phyloP scores from a whole-genome alignment of 1,139 yeast species.

The Schwanniomyces etchellsii region DNA sequence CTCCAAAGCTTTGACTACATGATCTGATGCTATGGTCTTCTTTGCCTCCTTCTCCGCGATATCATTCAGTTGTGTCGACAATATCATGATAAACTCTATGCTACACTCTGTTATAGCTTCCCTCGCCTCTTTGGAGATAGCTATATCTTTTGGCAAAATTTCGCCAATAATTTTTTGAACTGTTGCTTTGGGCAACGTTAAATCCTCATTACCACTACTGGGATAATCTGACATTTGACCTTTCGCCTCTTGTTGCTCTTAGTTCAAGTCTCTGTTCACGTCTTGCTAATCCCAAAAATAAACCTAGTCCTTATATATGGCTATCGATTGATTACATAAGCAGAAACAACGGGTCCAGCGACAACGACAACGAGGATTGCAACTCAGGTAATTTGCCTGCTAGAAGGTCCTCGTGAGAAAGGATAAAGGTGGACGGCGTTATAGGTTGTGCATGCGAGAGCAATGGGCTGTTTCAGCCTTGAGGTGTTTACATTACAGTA shows the following conservation, averaged over 20 bases:
- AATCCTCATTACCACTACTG: slow-evolving; percentile 34
- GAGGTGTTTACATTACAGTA: too few relatives aligned
- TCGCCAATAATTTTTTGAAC: slow-evolving; percentile 93
- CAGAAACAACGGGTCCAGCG: slow-evolving; percentile 1
- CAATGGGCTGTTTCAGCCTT: too few relatives aligned
- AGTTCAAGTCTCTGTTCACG: neutral
- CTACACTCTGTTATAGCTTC: slow-evolving; percentile 96
- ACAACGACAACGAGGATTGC: slow-evolving; percentile 1
- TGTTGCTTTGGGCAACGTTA: slow-evolving; percentile 65
- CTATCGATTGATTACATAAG: slow-evolving; percentile 4
- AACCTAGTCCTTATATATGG: slow-evolving; percentile 3
- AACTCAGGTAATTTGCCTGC: too few relatives aligned
- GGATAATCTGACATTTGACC: slow-evolving; percentile 34
- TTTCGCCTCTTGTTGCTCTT: neutral
- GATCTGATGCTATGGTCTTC: slow-evolving; percentile 95
- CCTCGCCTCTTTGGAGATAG: slow-evolving; percentile 89
- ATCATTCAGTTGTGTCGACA: slow-evolving; percentile 90
- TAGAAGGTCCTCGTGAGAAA: too few relatives aligned
- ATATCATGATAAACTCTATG: slow-evolving; percentile 90
- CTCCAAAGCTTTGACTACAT: slow-evolving; percentile 83
- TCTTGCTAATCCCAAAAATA: neutral
- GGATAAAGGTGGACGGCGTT: too few relatives aligned
- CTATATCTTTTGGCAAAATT: slow-evolving; percentile 77
- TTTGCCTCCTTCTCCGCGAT: slow-evolving; percentile 95
- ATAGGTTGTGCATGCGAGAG: too few relatives aligned